Base-by-base conservation (phyloP, 176 grass and related monocot species). In the Eremochloa ophiuroides region DNA sequence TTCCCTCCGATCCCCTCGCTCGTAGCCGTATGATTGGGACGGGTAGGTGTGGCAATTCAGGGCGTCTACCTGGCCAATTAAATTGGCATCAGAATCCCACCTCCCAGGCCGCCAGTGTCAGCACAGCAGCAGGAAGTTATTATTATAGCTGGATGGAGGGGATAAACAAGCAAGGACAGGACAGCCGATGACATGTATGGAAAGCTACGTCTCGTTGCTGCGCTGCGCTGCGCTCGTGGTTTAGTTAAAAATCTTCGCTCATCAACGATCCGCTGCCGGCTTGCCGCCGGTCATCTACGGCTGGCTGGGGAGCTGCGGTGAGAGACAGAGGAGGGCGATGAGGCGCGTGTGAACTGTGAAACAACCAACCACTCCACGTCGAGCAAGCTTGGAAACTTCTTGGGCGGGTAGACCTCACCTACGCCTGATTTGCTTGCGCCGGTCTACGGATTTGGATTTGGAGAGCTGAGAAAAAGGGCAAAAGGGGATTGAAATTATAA, bases 11-110 rank as follows among this genome's bases (percentile, higher is more conserved):
- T 5, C 6, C n/a, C 22, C 16, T 8, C 11, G 31, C 69, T 56
- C 23, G 58, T n/a, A 47, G 28, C 23, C 76, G 62, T 71, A 71
- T 81, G 43, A 82, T 78, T 53, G 81, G 35, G 62, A 38, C 28
- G 25, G 88, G 83, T 89, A 60, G 83, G 79, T 35, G 66, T 73
- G 77, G 31, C 62, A 10, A 89, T 85, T 84, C 67, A 88, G 69
- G 81, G 69, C 67, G 66, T 14, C 84, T 66, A 34, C 26, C 84
- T 64, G 79, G 79, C 85, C 18, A 46, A 67, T 69, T 84, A 88
- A 88, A 84, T 84, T 74, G 69, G 75, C 75, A 66, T 50, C 46
- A 82, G 78, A 76, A 82, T 89, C 87, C 83, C 83, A 78, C 83
- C 86, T 5, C 46, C 55, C 9, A 58, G 22, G 55, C 55, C 61